Conservation (phyloP, 108 stramenopile genomes). For the Aurantiochytrium sp. region DNA sequence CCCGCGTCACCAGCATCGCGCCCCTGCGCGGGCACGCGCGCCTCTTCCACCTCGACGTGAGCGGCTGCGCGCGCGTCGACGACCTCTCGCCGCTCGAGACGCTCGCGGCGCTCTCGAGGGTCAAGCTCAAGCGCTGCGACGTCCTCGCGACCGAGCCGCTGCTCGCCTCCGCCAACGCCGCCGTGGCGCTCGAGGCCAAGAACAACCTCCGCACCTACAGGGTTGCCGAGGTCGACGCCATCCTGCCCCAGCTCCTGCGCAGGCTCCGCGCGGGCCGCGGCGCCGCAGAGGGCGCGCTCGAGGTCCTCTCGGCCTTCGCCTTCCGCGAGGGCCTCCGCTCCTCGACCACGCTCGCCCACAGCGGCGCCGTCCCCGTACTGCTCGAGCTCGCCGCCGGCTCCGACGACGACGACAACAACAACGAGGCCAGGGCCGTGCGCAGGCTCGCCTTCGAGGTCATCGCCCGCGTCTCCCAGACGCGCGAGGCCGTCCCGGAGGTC, state of each 20-base stretch:
- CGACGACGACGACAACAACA: neutral
- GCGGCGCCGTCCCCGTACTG: neutral
- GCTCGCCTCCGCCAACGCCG: neutral
- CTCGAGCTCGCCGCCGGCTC: neutral
- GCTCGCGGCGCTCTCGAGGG: neutral
- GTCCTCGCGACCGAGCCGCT: neutral
- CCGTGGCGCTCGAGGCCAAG: neutral
- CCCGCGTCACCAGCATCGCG: neutral
- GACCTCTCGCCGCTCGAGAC: neutral
- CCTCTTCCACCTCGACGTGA: neutral
- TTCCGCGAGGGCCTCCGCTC: neutral
- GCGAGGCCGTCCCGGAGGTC: neutral
- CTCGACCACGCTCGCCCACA: neutral
- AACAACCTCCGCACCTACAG: neutral
- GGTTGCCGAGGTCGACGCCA: neutral
- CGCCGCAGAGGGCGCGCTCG: neutral
- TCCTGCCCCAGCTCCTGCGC: neutral
- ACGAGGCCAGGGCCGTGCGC: too few species aligned
- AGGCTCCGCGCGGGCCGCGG: neutral
- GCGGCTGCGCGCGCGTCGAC: neutral
- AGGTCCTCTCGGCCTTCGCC: neutral
- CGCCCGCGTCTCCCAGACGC: neutral
- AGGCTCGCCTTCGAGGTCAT: neutral
- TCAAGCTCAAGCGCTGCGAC: neutral
- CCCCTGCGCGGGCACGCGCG: neutral